Evolutionary conservation across 495 filamentous ascomycete species (phyloP), one percentile per base, ranked within the genome.

Genomic region (Aspergillus steynii): DNA sequence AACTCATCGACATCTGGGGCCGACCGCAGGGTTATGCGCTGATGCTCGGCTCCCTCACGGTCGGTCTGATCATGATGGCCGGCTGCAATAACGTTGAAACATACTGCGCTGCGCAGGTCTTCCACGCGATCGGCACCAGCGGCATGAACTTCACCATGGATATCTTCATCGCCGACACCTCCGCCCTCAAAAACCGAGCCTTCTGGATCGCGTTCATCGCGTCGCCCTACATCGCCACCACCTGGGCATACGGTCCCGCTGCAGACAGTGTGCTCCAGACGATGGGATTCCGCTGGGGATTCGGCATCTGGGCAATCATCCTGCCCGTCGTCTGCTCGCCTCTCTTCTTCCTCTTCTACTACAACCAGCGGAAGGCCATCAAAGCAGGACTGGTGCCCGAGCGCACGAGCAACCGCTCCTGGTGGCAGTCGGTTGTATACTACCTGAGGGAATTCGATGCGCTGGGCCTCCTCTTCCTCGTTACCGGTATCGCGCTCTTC

Each of bases 1-100:
- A 90, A 69, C 71, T 90, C 28, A 75, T 90, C 55, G 85, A 90
- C 65, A 73, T 87, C 26, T 90, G 82, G 79, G 88, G 87, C 45
- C 68, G 84, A 64, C 62, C 83, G 66, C 65, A 81, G 34, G 76
- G 75, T 45, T 88, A 86, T 60, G 80, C 68, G 8, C 37, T 83
- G 50, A 71, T 74, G 66, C 59, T 80, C 5, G 53, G 64, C 28
- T 64, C 74, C 53, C 62, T 69, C 29, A 74, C 74, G 1, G 34
- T 81, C 28, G 81, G 79, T 1, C 57, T 83, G 28, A 75, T 83
- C 49, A 71, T 83, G 69, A 82, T 83, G 75, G 81, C 80, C 15
- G 66, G 61, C 0, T 83, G 80, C 55, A 69, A 79, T 5, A 73
- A 74, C 45, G 74, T 82, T 15, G 58, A 77, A 37, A 74, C 76